Evolutionary conservation across 805 yeast species (phyloP), one percentile per base, ranked within the genome.

Genomic region (Jamesozyma lodderae): DNA sequence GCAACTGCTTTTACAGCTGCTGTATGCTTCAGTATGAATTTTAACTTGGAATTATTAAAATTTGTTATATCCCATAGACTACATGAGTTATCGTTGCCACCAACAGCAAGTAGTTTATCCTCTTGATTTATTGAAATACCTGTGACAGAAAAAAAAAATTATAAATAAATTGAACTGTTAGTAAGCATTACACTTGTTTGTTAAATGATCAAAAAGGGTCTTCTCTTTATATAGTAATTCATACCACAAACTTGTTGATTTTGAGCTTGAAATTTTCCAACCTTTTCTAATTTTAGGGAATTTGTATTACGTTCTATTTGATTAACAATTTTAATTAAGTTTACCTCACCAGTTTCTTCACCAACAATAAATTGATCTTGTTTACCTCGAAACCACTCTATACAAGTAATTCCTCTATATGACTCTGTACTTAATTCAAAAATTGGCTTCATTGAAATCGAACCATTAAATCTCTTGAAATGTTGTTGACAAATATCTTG

Each of bases 1-100:
- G 90, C 81, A 32, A 88, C 65, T 0, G 95, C 96, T 49, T 87
- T 87, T 0, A 88, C 88, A 0, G 96, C 96, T 1, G 95, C 94
- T 2, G 66, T 63, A 51, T 88, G 96, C 1, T 69, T 73, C 36
- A 87, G 63, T 8, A 59, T 54, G 52, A 68, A 75, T 42, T 63
- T 59, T 34, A 73, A 48, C 17, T 38, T 50, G 8, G 90, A 81
- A 0, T 53, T 38, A 4, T 43, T 31, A 4, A 61, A 41, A 37
- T 67, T 53, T 2, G 62, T 37, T 16, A 82, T 69, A 46, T 81
- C 76, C 95, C 95, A 87, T 2, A 88, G 64, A 0, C 83, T 69
- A 41, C 90, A 83, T 14, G 75, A 64, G 51, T 87, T 85, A 53
- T 87, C 94, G 55, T 87, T 87, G 2, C 86, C 83, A 0, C 96